Evolutionary conservation across 169 alveolate species (phyloP), one percentile per base, ranked within the genome.

Genomic region (Eimeria brunetti): DNA sequence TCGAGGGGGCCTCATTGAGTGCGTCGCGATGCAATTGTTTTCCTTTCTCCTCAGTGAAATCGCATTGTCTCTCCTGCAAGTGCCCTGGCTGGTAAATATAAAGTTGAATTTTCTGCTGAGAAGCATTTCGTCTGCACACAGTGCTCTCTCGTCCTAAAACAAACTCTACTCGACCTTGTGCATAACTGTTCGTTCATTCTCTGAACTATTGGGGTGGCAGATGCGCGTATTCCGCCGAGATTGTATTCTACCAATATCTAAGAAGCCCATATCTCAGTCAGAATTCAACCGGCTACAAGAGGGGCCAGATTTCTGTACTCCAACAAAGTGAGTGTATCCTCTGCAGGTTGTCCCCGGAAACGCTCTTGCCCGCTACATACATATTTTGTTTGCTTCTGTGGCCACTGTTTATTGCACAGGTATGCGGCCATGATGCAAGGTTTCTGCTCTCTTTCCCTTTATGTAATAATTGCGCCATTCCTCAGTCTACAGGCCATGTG

Each of bases 1-100:
- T 53, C 81, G 96, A 49, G 96, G 96, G 44, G 96, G 96, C 69
- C 91, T 93, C 78, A 88, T 84, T 16, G 96, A 93, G 30, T 60
- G 96, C 67, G 80, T 93, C 67, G 83, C 90, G 53, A 58, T 93
- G 91, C 93, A 93, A 69, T 80, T 93, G 71, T 46, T 93, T 33
- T 83, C 88, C 18, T 83, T 88, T 49, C 89, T 93, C 36, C 60
- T 81, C 60, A 83, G 89, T 76, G 96, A 93, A 64, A 88, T 88
- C 80, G 18, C 75, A 51, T 46, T 93, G n/a, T 56, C 93, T 24
- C 91, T 81, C 33, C 62, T 93, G 58, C 96, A 88, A 46, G 24
- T 56, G 38, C 78, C 69, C 33, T 93, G 96, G 96, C 78, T 93
- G 83, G 96, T 93, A 64, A 93, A 49, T 14, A 0, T 20, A 8